Base-by-base conservation (phyloP, 345 rosid species). In the Moricandia arvensis region DNA sequence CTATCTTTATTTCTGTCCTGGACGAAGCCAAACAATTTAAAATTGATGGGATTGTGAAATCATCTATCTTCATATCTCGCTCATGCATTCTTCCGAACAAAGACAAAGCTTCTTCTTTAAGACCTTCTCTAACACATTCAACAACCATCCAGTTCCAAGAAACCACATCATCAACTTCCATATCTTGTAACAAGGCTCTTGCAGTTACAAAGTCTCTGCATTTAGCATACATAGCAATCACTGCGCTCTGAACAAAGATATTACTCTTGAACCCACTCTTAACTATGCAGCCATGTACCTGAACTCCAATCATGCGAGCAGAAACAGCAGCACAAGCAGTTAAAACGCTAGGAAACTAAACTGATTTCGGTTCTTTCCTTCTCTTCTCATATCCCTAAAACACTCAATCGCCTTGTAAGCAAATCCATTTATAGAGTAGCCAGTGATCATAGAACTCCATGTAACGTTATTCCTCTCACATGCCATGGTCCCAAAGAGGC, bases 361-460 rank as follows among this genome's bases (percentile, higher is more conserved):
- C 57, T 94, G 97, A 76, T 94, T 91, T 2, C 87, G 68, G 37
- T 77, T 85, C 16, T 85, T 80, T 37, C 93, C 97, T 47, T 82
- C 72, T 31, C 75, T 65, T 66, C 68, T 84, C 96, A 92, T 88
- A 59, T 86, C 79, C 45, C 82, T 75, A 57, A 90, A 90, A 78
- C 84, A 88, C 74, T 82, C 74, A 2, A 90, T 85, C 5, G 97
- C 97, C 81, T 81, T 80, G 31, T 63, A 78, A 16, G 86, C 83
- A 37, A 81, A 81, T 1, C 90, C 92, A 67, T 86, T 87, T 66
- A 79, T 82, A 54, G 90, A 82, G 80, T 89, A 94, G 0, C 91
- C 97, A 1, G 93, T 82, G 61, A 94, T 80, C 95, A 94, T 91
- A 5, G 97, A 91, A 21, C 93, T 90, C 98, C 98, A 91, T 3